These are phyloP conservation scores for Pelomyxa schiedti DNA, from an alignment of 78 protist genomes.

Conservation along the genomic window DNA sequence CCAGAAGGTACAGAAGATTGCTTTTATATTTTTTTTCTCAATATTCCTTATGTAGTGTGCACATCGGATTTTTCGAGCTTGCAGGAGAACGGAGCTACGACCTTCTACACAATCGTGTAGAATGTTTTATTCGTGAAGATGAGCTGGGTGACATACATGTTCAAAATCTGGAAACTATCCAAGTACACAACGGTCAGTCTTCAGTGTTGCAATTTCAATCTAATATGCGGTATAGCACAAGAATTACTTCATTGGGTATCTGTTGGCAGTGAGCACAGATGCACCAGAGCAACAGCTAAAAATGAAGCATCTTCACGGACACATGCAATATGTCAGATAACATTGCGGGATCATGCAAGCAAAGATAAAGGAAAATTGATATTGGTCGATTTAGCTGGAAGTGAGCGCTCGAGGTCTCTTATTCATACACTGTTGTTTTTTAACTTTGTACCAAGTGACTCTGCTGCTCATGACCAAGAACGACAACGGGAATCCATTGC, in stretches of 20 bases:
- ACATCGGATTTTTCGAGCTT: not conserved
- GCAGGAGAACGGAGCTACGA: not conserved
- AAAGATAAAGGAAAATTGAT: too few relatives aligned
- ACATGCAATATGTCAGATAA: slow-evolving; percentile 5
- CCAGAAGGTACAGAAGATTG: too few relatives aligned
- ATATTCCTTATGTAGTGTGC: not conserved
- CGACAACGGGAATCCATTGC: slow-evolving; percentile 2
- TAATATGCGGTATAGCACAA: not conserved
- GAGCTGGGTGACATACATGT: not conserved
- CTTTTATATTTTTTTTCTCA: too few relatives aligned
- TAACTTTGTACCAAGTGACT: too few relatives aligned
- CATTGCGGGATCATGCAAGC: not conserved
- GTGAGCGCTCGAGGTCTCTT: too few relatives aligned
- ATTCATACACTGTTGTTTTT: too few relatives aligned
- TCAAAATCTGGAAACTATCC: not conserved
- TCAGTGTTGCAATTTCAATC: too few relatives aligned
- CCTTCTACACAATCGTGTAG: not conserved
- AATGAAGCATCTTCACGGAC: slow-evolving; percentile 3
- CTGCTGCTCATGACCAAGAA: not conserved
- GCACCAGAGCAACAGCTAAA: not conserved
- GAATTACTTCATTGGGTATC: not conserved
- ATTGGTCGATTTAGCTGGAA: too few relatives aligned
- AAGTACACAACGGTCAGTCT: not conserved
- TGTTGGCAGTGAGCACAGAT: not conserved
- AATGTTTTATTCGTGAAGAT: not conserved